Evolutionary conservation across 805 yeast species (phyloP).

Genomic region (Candida parachauliodes): DNA sequence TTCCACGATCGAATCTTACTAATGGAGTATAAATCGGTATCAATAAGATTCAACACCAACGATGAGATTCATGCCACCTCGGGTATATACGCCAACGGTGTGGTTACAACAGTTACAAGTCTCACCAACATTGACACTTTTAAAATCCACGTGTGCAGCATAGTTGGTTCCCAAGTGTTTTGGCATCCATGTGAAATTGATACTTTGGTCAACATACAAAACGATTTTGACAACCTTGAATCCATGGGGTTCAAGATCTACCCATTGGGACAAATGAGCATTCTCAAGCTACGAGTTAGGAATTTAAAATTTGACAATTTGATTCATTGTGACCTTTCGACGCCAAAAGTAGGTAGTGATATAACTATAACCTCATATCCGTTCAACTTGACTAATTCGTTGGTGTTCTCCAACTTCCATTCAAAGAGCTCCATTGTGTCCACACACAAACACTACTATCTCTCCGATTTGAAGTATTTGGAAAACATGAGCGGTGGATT

Average conservation of each 20-base stretch:
- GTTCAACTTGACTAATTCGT: conserved; percentile 29
- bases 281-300: background rate
- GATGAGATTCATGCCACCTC: conserved; percentile 15
- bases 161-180: conserved; percentile 5
- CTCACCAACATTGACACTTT: conserved; percentile 8
- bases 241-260: background rate
- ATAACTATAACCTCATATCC: conserved; percentile 21
- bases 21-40: conserved; percentile 14
- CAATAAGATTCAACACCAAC: conserved; percentile 14
- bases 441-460: conserved; percentile 13
- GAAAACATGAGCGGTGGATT: conserved; percentile 47
- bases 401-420: conserved; percentile 23
- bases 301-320: background rate
- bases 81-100: conserved; percentile 16
- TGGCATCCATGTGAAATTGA: conserved; percentile 9
- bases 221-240: background rate
- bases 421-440: conserved; percentile 20
- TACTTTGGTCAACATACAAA: background rate
- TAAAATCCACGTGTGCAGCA: conserved; percentile 4
- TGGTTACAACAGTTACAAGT: conserved; percentile 11
- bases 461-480: conserved; percentile 39
- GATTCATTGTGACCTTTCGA: background rate
- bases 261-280: background rate
- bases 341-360: conserved; percentile 8
- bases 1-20: too few species aligned